Evolutionary conservation across 331 rosid genomes (phyloP), one percentile per base, ranked within the genome.

Genomic region (Malus hybrid): DNA sequence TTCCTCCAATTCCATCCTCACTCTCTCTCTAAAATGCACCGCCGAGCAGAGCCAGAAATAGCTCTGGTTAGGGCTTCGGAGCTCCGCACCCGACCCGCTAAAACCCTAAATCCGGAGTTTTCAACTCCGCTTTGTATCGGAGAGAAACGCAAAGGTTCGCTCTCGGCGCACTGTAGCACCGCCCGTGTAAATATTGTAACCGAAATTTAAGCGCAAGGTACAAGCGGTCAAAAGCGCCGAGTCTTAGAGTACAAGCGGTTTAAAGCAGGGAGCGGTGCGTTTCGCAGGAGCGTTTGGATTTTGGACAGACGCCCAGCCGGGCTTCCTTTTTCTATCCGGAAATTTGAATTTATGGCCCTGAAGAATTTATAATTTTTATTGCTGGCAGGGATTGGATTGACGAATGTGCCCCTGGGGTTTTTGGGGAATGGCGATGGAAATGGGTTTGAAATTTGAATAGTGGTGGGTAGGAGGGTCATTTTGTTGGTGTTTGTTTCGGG

Each of bases 401-500:
- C 80, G n/a, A 18, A 24, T 9, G 0, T 19, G 11, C 79, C 86
- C 86, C 72, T 76, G 2, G 0, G 6, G 48, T 42, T 22, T 27
- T 3, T 12, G 2, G 65, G 65, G 50, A 69, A 67, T 65, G 24
- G 54, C 62, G 73, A 42, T 15, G 1, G 4, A 5, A 22, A 63
- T 5, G 10, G 33, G 57, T 63, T 27, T 12, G 28, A 31, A 81
- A 70, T 83, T 76, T 52, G 68, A 73, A 77, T 20, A 39, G 33
- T 31, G 15, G 39, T 9, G 85, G 89, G 73, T 19, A 69, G 31
- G 29, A 74, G 0, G 14, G 90, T 82, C 68, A 73, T 61, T 82
- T 75, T 3, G 1, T 62, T 22, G 36, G 67, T 19, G 6, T 28
- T 31, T 39, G 76, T 28, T 72, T 65, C 82, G 62, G 88, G 81